These are phyloP conservation scores for Monilinia polystroma DNA, from an alignment of 2,329 filamentous ascomycete genomes.

Conservation along the genomic window DNA sequence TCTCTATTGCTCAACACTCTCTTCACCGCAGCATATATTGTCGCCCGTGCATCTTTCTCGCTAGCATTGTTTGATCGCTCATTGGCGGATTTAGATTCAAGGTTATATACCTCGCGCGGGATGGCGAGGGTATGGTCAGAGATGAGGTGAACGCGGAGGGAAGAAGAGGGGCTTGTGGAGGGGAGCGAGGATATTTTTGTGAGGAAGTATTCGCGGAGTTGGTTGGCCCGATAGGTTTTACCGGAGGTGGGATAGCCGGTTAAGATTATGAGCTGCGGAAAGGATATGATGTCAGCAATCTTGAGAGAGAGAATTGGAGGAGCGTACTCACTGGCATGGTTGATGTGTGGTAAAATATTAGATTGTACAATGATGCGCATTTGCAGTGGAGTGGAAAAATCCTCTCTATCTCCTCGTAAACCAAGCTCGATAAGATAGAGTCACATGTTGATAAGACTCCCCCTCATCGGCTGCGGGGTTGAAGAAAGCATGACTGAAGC, in stretches of 20 bases:
- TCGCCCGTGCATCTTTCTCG: conserved; percentile 79
- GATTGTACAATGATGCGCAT: conserved; percentile 5
- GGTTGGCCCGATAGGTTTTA: conserved; percentile 63
- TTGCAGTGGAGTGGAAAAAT: conserved; percentile 9
- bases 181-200: conserved; percentile 46
- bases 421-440: background rate
- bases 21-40: conserved; percentile 76
- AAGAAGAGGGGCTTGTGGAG: conserved; percentile 38
- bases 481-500: background rate
- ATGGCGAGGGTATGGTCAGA: conserved; percentile 71
- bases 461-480: conserved; percentile 1
- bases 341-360: conserved; percentile 4
- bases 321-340: conserved; percentile 17
- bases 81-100: conserved; percentile 56
- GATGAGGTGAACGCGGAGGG: conserved; percentile 69
- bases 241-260: conserved; percentile 67
- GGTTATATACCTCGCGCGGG: conserved; percentile 68
- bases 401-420: conserved; percentile 4
- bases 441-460: conserved; percentile 14
- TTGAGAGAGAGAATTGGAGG: background rate
- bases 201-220: conserved; percentile 67
- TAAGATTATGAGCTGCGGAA: conserved; percentile 61
- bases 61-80: conserved; percentile 68
- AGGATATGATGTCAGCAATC: background rate
- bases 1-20: conserved; percentile 68